Evolutionary conservation across 305 asterid genomes (phyloP).

Genomic region (Fraxinus angustifolia): DNA sequence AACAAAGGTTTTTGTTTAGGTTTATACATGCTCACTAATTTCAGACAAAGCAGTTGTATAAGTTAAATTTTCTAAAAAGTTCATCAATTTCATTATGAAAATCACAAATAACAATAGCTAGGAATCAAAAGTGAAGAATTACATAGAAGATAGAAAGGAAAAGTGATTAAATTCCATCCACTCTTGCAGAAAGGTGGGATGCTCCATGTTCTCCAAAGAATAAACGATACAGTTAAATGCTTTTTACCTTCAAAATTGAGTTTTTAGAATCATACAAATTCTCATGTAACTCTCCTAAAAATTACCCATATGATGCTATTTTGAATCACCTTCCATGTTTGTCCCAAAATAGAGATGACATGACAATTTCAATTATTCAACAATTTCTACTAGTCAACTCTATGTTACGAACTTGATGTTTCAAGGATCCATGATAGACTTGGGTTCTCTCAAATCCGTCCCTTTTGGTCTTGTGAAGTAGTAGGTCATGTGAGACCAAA

Average conservation of each 20-base stretch:
- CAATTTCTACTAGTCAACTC: not conserved
- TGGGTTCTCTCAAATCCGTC: not conserved
- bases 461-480: not conserved
- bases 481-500: not conserved
- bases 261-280: not conserved
- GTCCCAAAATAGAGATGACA: not conserved
- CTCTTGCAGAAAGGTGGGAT: not conserved
- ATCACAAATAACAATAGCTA: not conserved
- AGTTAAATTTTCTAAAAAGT: not conserved
- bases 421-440: not conserved
- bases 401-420: not conserved
- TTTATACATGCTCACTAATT: not conserved
- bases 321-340: not conserved
- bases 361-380: not conserved
- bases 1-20: not conserved
- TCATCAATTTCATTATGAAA: not conserved
- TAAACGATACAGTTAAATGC: not conserved
- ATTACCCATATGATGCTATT: not conserved
- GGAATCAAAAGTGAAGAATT: not conserved
- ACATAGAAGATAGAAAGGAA: not conserved
- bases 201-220: not conserved
- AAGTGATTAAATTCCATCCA: not conserved
- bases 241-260: not conserved
- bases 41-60: not conserved
- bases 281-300: not conserved